Evolutionary conservation across 2,329 filamentous ascomycete genomes (phyloP).

Genomic region (Penicillium glabrum): DNA sequence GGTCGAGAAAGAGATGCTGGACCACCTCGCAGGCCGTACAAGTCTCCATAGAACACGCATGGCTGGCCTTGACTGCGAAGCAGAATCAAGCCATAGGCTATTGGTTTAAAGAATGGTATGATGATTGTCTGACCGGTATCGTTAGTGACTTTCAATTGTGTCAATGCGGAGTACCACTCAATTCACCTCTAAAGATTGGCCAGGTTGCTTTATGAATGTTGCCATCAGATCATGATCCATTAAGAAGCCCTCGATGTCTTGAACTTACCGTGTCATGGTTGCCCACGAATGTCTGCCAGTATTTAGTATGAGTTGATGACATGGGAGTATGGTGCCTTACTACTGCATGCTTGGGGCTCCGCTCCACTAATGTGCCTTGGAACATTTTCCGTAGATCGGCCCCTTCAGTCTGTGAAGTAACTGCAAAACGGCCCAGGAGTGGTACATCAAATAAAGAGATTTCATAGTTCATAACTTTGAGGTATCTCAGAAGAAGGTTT

Average conservation of each 20-base stretch:
- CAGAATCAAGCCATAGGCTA: conserved; percentile 71
- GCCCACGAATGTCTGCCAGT: conserved; percentile 60
- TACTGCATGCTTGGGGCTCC: conserved; percentile 57
- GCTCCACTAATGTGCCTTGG: conserved; percentile 58
- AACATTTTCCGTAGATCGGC: conserved; percentile 65
- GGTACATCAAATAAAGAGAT: conserved; percentile 67
- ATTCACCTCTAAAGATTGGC: conserved; percentile 58
- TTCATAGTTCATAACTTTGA: conserved; percentile 59
- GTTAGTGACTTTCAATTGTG: neutral
- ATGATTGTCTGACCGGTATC: conserved; percentile 52
- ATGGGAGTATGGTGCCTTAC: conserved; percentile 37
- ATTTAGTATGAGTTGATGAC: neutral
- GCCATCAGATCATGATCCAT: neutral
- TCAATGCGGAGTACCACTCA: neutral
- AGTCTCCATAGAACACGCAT: conserved; percentile 69
- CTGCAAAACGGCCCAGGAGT: conserved; percentile 66
- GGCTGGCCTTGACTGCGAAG: conserved; percentile 64
- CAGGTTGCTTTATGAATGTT: conserved; percentile 49
- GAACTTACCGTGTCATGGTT: conserved; percentile 65
- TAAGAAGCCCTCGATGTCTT: too few relatives aligned
- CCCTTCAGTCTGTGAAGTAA: conserved; percentile 55
- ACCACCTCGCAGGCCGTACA: conserved; percentile 61
- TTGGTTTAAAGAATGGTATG: conserved; percentile 66
- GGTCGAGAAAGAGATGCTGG: conserved; percentile 45
- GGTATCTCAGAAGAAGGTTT: conserved; percentile 56